Conservation (phyloP, 2,329 filamentous ascomycete species). For the Verticillium isaacii region DNA sequence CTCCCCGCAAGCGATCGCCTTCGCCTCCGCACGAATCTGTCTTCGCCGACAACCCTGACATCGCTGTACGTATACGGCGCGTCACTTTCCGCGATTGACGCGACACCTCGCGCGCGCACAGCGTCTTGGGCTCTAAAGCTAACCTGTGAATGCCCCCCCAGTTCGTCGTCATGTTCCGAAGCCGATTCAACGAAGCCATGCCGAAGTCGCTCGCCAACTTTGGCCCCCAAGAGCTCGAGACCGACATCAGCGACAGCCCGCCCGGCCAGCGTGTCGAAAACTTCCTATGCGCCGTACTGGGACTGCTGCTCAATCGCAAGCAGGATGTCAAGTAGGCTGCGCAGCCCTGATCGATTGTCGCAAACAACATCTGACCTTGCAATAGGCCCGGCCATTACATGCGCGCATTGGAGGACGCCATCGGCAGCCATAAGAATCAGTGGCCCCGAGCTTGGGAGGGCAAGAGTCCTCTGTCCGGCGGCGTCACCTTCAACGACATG, state of each 20-base stretch:
- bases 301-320: conserved; percentile 90
- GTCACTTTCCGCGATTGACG: conserved; percentile 37
- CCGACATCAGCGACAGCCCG: conserved; percentile 69
- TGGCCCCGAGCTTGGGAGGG: conserved; percentile 83
- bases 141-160: conserved; percentile 35
- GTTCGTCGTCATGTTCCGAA: conserved; percentile 98
- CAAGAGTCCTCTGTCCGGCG: conserved; percentile 77
- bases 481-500: conserved; percentile 79
- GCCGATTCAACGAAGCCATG: conserved; percentile 86
- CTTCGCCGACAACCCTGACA: conserved; percentile 83
- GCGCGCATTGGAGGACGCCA: conserved; percentile 88
- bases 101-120: conserved; percentile 45
- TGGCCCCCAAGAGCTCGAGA: conserved; percentile 91
- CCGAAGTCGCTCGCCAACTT: conserved; percentile 83
- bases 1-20: conserved; percentile 71
- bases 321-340: conserved; percentile 92
- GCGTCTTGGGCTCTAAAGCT: conserved; percentile 23
- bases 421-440: conserved; percentile 78
- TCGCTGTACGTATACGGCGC: conserved; percentile 69
- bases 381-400: conserved; percentile 84
- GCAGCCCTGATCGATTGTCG: background rate
- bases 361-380: conserved; percentile 15
- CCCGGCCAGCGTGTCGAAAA: conserved; percentile 84
- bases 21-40: conserved; percentile 90
- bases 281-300: conserved; percentile 83